A percentile compares a stretch with the other conserved stretches of the same genome.
phyloP scores from a whole-genome alignment of 129 eudicot species.

The Flaveria robusta region DNA sequence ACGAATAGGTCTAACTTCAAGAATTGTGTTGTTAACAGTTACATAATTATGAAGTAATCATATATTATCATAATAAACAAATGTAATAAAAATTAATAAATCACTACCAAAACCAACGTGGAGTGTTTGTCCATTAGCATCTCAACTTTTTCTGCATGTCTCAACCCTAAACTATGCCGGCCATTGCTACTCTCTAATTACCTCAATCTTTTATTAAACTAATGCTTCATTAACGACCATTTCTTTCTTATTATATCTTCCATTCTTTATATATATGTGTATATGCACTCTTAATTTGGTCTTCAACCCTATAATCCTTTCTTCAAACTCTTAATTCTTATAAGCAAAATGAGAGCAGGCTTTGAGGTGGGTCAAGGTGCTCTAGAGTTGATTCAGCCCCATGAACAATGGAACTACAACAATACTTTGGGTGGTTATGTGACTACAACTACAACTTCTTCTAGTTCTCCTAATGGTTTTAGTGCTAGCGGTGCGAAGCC shows the following conservation, averaged over 20 bases:
- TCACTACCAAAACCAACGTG: constrained; percentile 60
- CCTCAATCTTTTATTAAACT: constrained; percentile 21
- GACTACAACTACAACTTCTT: constrained; percentile 11
- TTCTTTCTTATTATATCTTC: constrained; percentile 23
- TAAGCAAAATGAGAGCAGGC: constrained; percentile 47
- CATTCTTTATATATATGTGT: constrained; percentile 12
- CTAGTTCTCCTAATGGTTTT: constrained; percentile 31
- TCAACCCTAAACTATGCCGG: constrained; percentile 73
- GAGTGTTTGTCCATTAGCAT: constrained; percentile 49
- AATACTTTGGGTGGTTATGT: constrained; percentile 32
- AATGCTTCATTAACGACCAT: constrained; percentile 32
- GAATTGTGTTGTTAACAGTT: constrained; percentile 30
- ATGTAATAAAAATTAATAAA: constrained; percentile 23
- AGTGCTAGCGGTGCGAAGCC: constrained; percentile 33
- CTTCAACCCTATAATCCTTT: constrained; percentile 46
- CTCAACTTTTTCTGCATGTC: constrained; percentile 50
- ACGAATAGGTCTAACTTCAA: constrained; percentile 32
- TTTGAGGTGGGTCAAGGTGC: constrained; percentile 50
- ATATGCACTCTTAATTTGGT: constrained; percentile 42
- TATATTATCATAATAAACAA: constrained; percentile 15
- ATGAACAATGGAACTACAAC: constrained; percentile 62
- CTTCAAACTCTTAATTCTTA: constrained; percentile 13
- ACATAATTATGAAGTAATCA: constrained; percentile 25
- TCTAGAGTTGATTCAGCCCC: constrained; percentile 51
- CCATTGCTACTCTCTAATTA: constrained; percentile 41